Conservation (phyloP, 208 protist genomes). For the Angomonas deanei region DNA sequence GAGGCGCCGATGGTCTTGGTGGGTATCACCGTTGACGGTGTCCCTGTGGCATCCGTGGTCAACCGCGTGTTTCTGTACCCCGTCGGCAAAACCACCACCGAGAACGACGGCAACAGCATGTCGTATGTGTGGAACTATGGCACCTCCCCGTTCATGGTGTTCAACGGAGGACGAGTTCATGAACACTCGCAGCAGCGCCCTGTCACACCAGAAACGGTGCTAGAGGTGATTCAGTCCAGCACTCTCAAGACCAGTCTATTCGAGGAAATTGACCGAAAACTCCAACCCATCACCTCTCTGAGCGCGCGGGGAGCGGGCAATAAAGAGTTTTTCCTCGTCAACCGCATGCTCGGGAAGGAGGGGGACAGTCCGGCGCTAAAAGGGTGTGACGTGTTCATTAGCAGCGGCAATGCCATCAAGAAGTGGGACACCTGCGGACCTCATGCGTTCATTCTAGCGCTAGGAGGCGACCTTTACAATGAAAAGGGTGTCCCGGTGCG, state of each 20-base stretch:
- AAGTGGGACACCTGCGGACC: conserved; percentile 79
- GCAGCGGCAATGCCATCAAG: conserved; percentile 40
- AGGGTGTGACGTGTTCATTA: conserved; percentile 55
- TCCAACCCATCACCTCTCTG: conserved; percentile 18
- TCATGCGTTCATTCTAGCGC: conserved; percentile 59
- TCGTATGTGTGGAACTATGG: conserved; percentile 37
- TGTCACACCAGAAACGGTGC: background rate
- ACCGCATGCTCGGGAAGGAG: conserved; percentile 14
- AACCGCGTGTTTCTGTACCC: conserved; percentile 60
- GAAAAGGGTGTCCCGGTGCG: conserved; percentile 26
- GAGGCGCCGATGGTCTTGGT: conserved; percentile 70
- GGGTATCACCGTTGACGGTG: conserved; percentile 58
- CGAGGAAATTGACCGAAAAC: conserved; percentile 12
- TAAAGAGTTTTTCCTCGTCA: conserved; percentile 45
- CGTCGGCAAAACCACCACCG: background rate
- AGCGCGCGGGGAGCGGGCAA: conserved; percentile 40
- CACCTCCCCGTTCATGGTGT: conserved; percentile 35
- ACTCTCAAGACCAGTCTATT: conserved; percentile 32
- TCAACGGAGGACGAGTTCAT: conserved; percentile 26
- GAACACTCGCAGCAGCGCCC: background rate
- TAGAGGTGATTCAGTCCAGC: conserved; percentile 32
- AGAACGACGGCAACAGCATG: conserved; percentile 8
- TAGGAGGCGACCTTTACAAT: conserved; percentile 47
- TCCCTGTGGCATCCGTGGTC: conserved; percentile 53
- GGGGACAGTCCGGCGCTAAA: background rate